phyloP scores from a whole-genome alignment of 2,329 filamentous ascomycete species.

The Cordyceps cateniannulata region DNA sequence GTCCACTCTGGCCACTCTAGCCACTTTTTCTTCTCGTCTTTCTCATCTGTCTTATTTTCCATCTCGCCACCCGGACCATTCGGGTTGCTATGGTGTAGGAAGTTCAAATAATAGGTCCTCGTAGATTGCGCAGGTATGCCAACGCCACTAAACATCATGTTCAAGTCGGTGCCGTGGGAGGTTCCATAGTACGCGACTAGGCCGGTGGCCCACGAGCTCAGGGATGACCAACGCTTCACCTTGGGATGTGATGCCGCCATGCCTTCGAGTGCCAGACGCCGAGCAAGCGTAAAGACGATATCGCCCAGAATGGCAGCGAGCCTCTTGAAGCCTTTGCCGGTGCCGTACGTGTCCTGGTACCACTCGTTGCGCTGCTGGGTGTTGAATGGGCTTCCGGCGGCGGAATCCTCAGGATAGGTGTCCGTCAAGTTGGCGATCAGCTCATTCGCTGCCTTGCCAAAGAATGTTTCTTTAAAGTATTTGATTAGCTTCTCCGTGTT shows the following conservation, averaged over 20 bases:
- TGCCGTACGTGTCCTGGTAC: conserved; percentile 50
- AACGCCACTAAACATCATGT: conserved; percentile 63
- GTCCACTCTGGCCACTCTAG: conserved; percentile 31
- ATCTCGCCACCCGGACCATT: conserved; percentile 40
- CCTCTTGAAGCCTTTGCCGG: conserved; percentile 68
- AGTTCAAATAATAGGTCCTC: conserved; percentile 66
- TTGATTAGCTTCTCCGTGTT: conserved; percentile 50
- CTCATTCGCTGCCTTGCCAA: conserved; percentile 44
- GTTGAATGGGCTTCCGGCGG: conserved; percentile 63
- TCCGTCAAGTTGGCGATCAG: conserved; percentile 51
- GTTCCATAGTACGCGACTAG: not conserved
- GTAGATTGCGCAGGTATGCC: conserved; percentile 55
- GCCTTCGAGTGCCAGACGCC: conserved; percentile 54
- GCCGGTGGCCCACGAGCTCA: conserved; percentile 58
- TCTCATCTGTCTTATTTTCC: no score
- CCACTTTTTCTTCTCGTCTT: no score
- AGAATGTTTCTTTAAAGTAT: conserved; percentile 57
- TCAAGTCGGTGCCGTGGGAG: conserved; percentile 40
- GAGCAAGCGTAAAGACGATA: conserved; percentile 64
- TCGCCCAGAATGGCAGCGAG: conserved; percentile 71
- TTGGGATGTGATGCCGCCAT: conserved; percentile 41
- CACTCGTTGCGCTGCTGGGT: conserved; percentile 62
- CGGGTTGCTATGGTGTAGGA: conserved; percentile 64
- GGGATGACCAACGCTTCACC: conserved; percentile 62
- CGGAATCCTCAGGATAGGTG: conserved; percentile 50